These are phyloP conservation scores for Citrus maxima DNA, from an alignment of 345 rosid species.

Conservation along the genomic window DNA sequence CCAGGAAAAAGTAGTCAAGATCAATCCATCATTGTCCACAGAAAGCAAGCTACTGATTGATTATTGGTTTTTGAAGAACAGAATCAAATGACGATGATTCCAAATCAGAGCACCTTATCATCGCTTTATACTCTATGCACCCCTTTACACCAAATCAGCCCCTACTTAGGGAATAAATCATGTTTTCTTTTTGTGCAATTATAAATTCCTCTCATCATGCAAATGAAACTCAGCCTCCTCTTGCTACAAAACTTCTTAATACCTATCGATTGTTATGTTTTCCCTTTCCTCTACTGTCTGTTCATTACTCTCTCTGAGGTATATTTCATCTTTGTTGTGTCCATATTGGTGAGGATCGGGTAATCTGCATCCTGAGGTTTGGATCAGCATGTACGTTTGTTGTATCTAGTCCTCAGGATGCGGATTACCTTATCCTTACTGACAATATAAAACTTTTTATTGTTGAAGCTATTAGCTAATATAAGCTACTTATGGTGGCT, in stretches of 20 bases:
- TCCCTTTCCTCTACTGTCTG: background rate
- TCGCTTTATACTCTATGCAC: constrained; percentile 29
- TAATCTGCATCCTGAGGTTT: constrained; percentile 89
- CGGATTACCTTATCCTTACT: constrained; percentile 57
- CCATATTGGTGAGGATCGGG: constrained; percentile 39
- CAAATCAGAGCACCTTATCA: constrained; percentile 33
- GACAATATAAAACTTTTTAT: constrained; percentile 19
- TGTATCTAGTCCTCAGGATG: constrained; percentile 50
- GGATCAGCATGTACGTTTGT: constrained; percentile 23
- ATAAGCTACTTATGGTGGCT: background rate
- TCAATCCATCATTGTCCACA: constrained; percentile 29
- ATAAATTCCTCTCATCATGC: constrained; percentile 37
- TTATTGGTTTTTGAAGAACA: constrained; percentile 54
- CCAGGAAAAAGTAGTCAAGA: constrained; percentile 40
- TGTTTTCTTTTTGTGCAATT: constrained; percentile 25
- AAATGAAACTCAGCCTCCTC: constrained; percentile 17
- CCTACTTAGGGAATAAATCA: constrained; percentile 22
- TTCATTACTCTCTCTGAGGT: background rate
- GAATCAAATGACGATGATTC: constrained; percentile 33
- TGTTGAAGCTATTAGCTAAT: background rate
- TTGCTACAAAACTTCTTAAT: background rate
- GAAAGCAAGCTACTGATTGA: constrained; percentile 25
- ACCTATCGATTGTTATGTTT: background rate
- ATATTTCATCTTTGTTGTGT: background rate
- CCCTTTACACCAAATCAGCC: constrained; percentile 1